These are phyloP conservation scores for Spongiforma sp. DNA, from an alignment of 1,284 basidiomycete genomes.

Conservation along the genomic window DNA sequence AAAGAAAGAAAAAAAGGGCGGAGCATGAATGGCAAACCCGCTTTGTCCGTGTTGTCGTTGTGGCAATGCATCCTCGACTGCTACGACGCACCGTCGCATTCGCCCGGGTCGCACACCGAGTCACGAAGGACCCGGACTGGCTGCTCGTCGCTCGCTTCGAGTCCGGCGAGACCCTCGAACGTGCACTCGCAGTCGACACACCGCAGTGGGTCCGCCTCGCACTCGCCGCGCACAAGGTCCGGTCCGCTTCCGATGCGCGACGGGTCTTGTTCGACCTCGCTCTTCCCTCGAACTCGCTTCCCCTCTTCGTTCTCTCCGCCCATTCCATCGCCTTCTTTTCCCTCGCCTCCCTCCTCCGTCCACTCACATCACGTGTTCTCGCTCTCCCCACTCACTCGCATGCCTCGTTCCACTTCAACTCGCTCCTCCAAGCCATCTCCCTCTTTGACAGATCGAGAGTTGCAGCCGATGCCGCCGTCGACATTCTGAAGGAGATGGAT, in stretches of 20 bases:
- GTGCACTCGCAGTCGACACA: constrained; percentile 30
- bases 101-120: constrained; percentile 22
- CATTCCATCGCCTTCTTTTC: constrained; percentile 55
- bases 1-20: constrained; percentile 29
- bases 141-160: constrained; percentile 18
- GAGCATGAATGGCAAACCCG: constrained; percentile 34
- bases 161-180: constrained; percentile 33
- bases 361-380: constrained; percentile 42
- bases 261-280: constrained; percentile 26
- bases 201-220: constrained; percentile 62
- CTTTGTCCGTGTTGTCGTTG: constrained; percentile 47
- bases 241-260: constrained; percentile 29
- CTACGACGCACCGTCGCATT: constrained; percentile 28
- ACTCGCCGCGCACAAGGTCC: constrained; percentile 53
- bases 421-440: constrained; percentile 58
- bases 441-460: constrained; percentile 47
- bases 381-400: constrained; percentile 48
- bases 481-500: constrained; percentile 53
- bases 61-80: constrained; percentile 38
- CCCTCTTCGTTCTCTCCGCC: constrained; percentile 45
- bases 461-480: constrained; percentile 44
- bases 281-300: constrained; percentile 34
- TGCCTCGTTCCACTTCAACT: constrained; percentile 53
- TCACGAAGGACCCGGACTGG: constrained; percentile 39
- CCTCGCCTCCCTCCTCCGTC: constrained; percentile 46